Evolutionary conservation across 2,329 filamentous ascomycete genomes (phyloP).

Genomic region (Fulvia fulva): DNA sequence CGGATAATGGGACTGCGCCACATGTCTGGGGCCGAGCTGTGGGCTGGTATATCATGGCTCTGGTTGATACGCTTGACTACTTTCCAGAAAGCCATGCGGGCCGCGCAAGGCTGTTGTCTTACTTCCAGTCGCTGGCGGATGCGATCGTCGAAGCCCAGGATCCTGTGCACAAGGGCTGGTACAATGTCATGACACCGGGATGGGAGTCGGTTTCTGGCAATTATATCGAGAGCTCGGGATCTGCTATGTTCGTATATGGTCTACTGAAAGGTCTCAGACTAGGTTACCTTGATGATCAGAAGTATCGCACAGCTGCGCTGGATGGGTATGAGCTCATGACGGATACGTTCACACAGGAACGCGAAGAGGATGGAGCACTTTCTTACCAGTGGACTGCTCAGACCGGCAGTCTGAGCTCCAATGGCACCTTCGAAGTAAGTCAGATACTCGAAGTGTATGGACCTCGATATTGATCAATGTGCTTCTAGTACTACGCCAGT

Average conservation of each 20-base stretch:
- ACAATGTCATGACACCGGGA: slow-evolving; percentile 51
- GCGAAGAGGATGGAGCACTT: slow-evolving; percentile 43
- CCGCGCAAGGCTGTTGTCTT: slow-evolving; percentile 31
- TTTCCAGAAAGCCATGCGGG: slow-evolving; percentile 10
- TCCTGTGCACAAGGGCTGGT: slow-evolving; percentile 39
- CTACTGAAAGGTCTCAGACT: slow-evolving; percentile 46
- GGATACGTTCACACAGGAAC: slow-evolving; percentile 45
- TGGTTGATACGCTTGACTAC: slow-evolving; percentile 48
- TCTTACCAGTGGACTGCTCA: slow-evolving; percentile 50
- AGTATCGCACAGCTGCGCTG: slow-evolving; percentile 32
- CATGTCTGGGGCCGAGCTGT: slow-evolving; percentile 51
- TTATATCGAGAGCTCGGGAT: slow-evolving; percentile 56
- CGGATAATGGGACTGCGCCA: slow-evolving; percentile 48
- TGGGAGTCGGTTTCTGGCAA: slow-evolving; percentile 43
- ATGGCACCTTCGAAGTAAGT: slow-evolving; percentile 49
- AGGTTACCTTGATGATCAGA: slow-evolving; percentile 30
- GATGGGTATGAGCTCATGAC: slow-evolving; percentile 44
- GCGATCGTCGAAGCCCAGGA: slow-evolving; percentile 41
- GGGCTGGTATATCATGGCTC: slow-evolving; percentile 52
- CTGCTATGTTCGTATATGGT: slow-evolving; percentile 54
- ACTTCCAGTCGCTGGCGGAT: slow-evolving; percentile 36
- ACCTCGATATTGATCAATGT: background rate
- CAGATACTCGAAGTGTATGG: background rate
- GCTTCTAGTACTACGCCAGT: slow-evolving; percentile 22
- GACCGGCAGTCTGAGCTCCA: slow-evolving; percentile 49